Evolutionary conservation across 1,139 yeast genomes (phyloP).

Genomic region (Debaryomyces sp.): DNA sequence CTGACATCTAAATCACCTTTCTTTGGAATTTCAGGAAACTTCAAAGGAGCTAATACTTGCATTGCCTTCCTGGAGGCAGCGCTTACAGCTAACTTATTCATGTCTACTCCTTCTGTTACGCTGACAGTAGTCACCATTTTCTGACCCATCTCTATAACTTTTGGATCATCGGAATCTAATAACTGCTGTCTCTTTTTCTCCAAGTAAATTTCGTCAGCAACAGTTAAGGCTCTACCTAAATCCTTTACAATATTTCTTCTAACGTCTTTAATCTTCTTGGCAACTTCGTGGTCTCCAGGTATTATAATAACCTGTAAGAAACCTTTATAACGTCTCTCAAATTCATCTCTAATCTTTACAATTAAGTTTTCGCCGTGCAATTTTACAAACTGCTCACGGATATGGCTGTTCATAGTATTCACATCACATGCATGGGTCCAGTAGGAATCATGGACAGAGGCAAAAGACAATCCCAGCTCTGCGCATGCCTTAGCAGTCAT

Average conservation of each 20-base stretch:
- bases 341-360: constrained; percentile 71
- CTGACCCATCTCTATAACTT: constrained; percentile 52
- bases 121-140: constrained; percentile 76
- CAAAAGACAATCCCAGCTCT: constrained; percentile 70
- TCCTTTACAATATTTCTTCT: constrained; percentile 53
- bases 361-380: constrained; percentile 77
- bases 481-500: constrained; percentile 84
- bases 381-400: constrained; percentile 79
- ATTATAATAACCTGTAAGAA: constrained; percentile 64
- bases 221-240: constrained; percentile 59
- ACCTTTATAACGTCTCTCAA: constrained; percentile 76
- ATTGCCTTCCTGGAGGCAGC: constrained; percentile 29
- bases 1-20: constrained; percentile 85
- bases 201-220: constrained; percentile 72
- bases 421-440: constrained; percentile 97
- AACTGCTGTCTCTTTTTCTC: constrained; percentile 67
- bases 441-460: constrained; percentile 96
- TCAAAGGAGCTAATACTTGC: constrained; percentile 60
- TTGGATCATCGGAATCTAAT: constrained; percentile 55
- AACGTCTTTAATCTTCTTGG: constrained; percentile 48
- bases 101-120: constrained; percentile 50
- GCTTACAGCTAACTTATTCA: constrained; percentile 27
- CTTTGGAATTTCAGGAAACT: constrained; percentile 73
- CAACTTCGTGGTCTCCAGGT: constrained; percentile 57
- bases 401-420: constrained; percentile 65